phyloP scores from a whole-genome alignment of 768 basidiomycete species.

The Cyclocybe cylindracea region DNA sequence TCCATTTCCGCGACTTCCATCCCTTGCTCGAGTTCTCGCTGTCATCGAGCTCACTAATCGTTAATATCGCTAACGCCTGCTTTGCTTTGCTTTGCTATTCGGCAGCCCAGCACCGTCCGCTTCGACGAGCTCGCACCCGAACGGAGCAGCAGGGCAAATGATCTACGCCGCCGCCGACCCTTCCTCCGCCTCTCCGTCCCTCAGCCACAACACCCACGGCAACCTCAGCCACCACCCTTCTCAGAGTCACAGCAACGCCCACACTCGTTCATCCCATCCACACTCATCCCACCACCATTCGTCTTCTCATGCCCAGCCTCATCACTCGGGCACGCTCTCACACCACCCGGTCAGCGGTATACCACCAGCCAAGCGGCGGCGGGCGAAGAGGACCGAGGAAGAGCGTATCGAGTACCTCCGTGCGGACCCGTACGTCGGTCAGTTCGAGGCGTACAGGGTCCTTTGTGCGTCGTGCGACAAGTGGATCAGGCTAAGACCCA shows the following conservation, averaged over 20 bases:
- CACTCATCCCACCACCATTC: neutral
- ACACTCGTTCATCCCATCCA: too few species aligned
- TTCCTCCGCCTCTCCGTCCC: too few species aligned
- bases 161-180: too few species aligned
- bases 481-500: constrained; percentile 84
- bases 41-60: neutral
- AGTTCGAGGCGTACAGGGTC: constrained; percentile 79
- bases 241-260: too few species aligned
- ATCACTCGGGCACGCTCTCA: constrained; percentile 34
- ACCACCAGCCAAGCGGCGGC: constrained; percentile 59
- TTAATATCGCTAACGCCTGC: too few species aligned
- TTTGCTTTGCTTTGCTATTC: neutral
- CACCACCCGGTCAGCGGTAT: constrained; percentile 23
- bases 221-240: too few species aligned
- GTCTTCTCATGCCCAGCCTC: constrained; percentile 10
- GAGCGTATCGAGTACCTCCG: constrained; percentile 73
- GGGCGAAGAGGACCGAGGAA: constrained; percentile 77
- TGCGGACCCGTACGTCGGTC: constrained; percentile 74
- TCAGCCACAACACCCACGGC: too few species aligned
- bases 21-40: neutral
- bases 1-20: neutral
- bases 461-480: constrained; percentile 81
- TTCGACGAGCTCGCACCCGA: neutral
- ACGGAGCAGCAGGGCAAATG: neutral
- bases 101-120: neutral